Evolutionary conservation across 192 early-diverging fungal species (phyloP), one percentile per base, ranked within the genome.

Genomic region (Coemansia sp.): DNA sequence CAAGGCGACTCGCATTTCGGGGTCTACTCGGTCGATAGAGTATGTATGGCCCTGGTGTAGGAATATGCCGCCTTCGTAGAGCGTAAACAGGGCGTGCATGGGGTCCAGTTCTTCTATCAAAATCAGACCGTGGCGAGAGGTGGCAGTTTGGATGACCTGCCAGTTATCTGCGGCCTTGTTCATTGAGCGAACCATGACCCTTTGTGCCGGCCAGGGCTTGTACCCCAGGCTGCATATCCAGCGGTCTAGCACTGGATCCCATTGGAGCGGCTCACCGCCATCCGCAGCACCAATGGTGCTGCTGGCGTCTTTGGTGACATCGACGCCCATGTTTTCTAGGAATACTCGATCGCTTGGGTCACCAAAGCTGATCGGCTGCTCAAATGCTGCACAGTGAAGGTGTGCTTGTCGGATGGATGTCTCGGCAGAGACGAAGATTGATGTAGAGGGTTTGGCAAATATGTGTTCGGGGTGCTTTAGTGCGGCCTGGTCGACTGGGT

Each of bases 361-460:
- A n/a, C 19, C 15, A 2, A 20, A 11, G 5, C 44, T 38, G 15
- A 64, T 43, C 1, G 60, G 70, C 26, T 48, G 23, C 65, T 92
- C 90, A 26, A 70, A 67, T 27, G 90, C 88, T 3, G 90, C 87
- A 46, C 90, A 92, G 27, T 84, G 83, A 14, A 89, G 40, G 41
- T 90, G 88, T 5, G 77, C 84, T 0, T 77, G 20, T 2, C 78
- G 27, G 19, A 79, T 35, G 7, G 61, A 49, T 9, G 62, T 49
- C 10, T 60, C 60, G 4, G 68, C 24, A 3, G 82, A 54, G 5
- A 90, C 47, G 18, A 38, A 4, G 23, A 65, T 30, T 26, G 44
- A 33, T 27, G 76, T 39, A 57, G 59, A 57, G 9, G n/a, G 26
- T 3, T 72, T 58, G 9, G 62, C 60, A 53, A 80, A 88, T 3